Base-by-base conservation (phyloP, 1,284 basidiomycete species). In the Ganoderma lucidum region DNA sequence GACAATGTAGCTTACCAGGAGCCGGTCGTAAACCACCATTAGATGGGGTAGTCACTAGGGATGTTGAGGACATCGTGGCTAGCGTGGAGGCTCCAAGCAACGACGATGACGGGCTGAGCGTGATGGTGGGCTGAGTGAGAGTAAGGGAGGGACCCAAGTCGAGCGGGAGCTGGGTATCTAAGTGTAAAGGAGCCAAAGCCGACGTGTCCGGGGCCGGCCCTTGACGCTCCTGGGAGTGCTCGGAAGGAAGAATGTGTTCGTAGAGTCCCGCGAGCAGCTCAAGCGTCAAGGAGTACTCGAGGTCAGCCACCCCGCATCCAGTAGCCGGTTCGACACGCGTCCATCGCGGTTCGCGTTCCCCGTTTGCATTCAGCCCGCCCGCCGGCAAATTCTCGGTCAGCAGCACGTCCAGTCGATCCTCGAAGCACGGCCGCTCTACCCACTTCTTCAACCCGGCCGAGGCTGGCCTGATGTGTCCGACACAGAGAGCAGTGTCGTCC, bases 351-450 rank as follows among this genome's bases (percentile, higher is more conserved):
- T 53, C 48, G 1, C 48, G 70, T 45, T 71, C 68, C 62, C 88
- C 72, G 37, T 79, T 73, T n/a, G 42, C 60, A 62, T 35, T 58
- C 42, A 42, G 17, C n/a, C 63, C 53, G 23, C 51, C 17, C 19
- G 17, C 30, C 67, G 72, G 70, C 56, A 64, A 80, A 58, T 84
- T 82, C 39, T 80, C 79, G 28, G 83, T 81, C 15, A 84, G 77
- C 82, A 88, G 92, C 3, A 91, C 81, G 30, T 81, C 79, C 73
- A 86, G 81, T 32, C 92, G 84, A 67, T 94, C 91, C 77, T 95
- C 93, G 77, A 93, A 94, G 76, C 90, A 91, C 23, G 91, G 89
- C 6, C 93, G 88, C 42, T 82, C 80, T 70, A 88, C 84, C 93
- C 93, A 95, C 30, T 80, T 85, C 65, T 83, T 84, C 56, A 94